Evolutionary conservation across 768 basidiomycete genomes (phyloP).

Genomic region (Suillus clintonianus): DNA sequence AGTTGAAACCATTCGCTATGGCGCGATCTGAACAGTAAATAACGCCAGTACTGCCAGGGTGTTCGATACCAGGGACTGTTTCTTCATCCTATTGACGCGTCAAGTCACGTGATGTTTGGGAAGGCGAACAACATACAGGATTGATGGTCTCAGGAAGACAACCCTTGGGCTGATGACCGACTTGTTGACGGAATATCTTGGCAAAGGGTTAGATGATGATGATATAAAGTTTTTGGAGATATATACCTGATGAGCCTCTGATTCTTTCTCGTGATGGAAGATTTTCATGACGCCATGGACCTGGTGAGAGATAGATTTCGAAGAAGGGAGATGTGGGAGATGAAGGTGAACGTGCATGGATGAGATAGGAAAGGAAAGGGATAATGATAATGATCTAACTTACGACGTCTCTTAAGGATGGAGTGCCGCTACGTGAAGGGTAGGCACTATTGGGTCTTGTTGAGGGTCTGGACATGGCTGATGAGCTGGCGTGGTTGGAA

Average conservation of each 20-base stretch:
- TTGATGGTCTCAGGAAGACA: slow-evolving; percentile 64
- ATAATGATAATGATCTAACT: slow-evolving; percentile 14
- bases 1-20: slow-evolving; percentile 92
- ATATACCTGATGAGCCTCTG: slow-evolving; percentile 81
- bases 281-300: slow-evolving; percentile 68
- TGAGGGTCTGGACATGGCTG: slow-evolving; percentile 21
- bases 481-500: background rate
- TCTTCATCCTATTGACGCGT: slow-evolving; percentile 66
- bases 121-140: slow-evolving; percentile 46
- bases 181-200: slow-evolving; percentile 75
- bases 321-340: slow-evolving; percentile 26
- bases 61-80: slow-evolving; percentile 85
- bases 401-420: slow-evolving; percentile 46
- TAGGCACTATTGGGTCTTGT: slow-evolving; percentile 29
- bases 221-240: background rate
- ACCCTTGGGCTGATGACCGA: slow-evolving; percentile 64
- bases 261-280: slow-evolving; percentile 76
- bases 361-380: background rate
- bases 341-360: slow-evolving; percentile 27
- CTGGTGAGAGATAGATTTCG: slow-evolving; percentile 44
- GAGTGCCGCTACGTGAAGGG: slow-evolving; percentile 41
- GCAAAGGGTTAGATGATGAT: slow-evolving; percentile 10
- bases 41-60: slow-evolving; percentile 64
- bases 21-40: slow-evolving; percentile 93
- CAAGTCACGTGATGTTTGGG: slow-evolving; percentile 2